phyloP scores from a whole-genome alignment of 2,329 filamentous ascomycete species.

The Raffaelea ambrosiae region DNA sequence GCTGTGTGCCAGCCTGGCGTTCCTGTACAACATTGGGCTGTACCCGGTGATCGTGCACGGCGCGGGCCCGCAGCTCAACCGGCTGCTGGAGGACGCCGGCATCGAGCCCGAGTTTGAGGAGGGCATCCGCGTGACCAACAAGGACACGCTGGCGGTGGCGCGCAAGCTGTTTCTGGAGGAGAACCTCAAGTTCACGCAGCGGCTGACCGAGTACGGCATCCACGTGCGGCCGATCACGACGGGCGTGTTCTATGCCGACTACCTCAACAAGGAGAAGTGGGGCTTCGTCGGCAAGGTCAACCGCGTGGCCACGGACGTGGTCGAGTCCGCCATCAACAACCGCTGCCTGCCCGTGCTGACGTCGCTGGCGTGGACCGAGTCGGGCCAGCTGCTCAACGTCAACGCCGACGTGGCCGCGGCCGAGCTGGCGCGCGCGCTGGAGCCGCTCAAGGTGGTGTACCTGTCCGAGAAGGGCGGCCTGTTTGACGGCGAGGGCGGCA shows the following conservation, averaged over 20 bases:
- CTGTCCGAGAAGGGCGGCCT: conserved; percentile 96
- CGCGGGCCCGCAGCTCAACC: conserved; percentile 90
- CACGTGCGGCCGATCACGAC: conserved; percentile 81
- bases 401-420: conserved; percentile 96
- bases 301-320: conserved; percentile 79
- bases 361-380: conserved; percentile 88
- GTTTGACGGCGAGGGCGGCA: conserved; percentile 86
- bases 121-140: conserved; percentile 90
- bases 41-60: conserved; percentile 96
- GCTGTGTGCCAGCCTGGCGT: conserved; percentile 78
- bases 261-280: conserved; percentile 94
- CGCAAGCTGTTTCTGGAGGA: conserved; percentile 91
- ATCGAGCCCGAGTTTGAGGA: conserved; percentile 95
- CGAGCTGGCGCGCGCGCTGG: conserved; percentile 77
- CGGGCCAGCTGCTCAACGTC: conserved; percentile 91
- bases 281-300: conserved; percentile 94
- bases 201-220: conserved; percentile 82
- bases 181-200: conserved; percentile 86
- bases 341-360: conserved; percentile 90
- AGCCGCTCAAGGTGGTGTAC: conserved; percentile 96
- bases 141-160: conserved; percentile 85
- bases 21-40: conserved; percentile 89
- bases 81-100: conserved; percentile 77
- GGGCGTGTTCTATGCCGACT: conserved; percentile 87
- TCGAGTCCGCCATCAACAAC: conserved; percentile 83